Evolutionary conservation across 1,284 basidiomycete genomes (phyloP).

Genomic region (Boletellus dicymbophilus): DNA sequence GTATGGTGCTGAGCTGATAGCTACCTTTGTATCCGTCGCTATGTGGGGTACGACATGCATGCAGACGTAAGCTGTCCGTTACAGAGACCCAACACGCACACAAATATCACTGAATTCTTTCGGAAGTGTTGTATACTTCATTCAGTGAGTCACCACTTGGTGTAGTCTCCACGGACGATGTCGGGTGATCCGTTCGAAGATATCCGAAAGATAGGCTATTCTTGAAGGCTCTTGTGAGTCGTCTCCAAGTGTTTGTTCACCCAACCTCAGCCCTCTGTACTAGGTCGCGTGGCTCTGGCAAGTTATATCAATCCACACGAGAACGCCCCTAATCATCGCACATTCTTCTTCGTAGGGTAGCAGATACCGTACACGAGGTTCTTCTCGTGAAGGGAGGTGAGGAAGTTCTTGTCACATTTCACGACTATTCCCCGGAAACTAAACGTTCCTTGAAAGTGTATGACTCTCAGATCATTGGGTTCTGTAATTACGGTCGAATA

Average conservation of each 20-base stretch:
- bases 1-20: slow-evolving; percentile 8
- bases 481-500: neutral
- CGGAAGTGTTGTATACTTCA: neutral
- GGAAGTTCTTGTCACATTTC: neutral
- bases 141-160: neutral
- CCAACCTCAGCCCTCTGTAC: neutral
- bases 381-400: neutral
- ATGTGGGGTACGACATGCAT: slow-evolving; percentile 11
- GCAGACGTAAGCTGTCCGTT: neutral
- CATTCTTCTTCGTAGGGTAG: neutral
- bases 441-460: neutral
- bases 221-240: neutral
- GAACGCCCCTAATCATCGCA: neutral
- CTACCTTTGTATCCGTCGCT: slow-evolving; percentile 9
- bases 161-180: neutral
- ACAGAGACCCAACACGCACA: too few relatives aligned
- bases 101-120: neutral
- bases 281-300: neutral
- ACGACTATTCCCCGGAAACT: neutral
- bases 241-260: neutral
- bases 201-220: neutral
- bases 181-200: neutral
- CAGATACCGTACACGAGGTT: neutral
- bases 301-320: neutral
- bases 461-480: neutral